Percentiles rank a stretch among this genome's conserved stretches.
Evolutionary conservation across 2,329 filamentous ascomycete genomes (phyloP).

Genomic region (Penicillium sp.): DNA sequence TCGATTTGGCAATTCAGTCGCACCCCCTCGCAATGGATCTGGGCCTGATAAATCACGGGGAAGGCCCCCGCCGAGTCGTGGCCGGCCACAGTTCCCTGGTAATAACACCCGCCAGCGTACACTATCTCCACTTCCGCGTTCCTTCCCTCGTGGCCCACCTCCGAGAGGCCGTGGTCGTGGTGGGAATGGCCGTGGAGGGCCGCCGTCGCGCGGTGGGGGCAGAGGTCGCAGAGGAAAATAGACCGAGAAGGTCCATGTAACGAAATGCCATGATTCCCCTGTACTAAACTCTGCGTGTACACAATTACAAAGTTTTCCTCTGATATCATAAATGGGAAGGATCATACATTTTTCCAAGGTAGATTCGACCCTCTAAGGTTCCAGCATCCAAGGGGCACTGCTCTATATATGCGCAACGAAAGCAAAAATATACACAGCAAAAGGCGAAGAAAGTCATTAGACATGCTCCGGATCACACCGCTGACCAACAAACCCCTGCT

Average conservation of each 20-base stretch:
- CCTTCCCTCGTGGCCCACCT: background rate
- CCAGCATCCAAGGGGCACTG: background rate
- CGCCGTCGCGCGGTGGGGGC: slow-evolving; percentile 15
- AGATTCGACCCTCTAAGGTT: background rate
- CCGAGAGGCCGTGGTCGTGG: slow-evolving; percentile 17
- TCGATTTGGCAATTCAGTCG: slow-evolving; percentile 33
- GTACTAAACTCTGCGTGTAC: background rate
- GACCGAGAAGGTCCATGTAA: background rate
- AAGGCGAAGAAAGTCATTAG: background rate
- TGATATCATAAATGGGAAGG: background rate
- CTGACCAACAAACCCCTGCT: slow-evolving; percentile 67
- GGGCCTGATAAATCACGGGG: slow-evolving; percentile 17
- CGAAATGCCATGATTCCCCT: slow-evolving; percentile 13
- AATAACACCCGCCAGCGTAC: background rate
- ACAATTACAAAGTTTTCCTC: background rate
- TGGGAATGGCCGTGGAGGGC: slow-evolving; percentile 18
- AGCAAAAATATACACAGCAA: background rate
- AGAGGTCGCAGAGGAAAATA: slow-evolving; percentile 18
- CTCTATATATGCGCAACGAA: background rate
- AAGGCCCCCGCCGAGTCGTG: slow-evolving; percentile 6
- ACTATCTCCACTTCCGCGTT: background rate
- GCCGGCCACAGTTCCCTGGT: background rate
- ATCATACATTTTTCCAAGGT: background rate
- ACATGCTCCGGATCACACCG: slow-evolving; percentile 18
- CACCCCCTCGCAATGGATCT: background rate